Conservation (phyloP, 352 stramenopile genomes). For the Phytophthora crassamura region DNA sequence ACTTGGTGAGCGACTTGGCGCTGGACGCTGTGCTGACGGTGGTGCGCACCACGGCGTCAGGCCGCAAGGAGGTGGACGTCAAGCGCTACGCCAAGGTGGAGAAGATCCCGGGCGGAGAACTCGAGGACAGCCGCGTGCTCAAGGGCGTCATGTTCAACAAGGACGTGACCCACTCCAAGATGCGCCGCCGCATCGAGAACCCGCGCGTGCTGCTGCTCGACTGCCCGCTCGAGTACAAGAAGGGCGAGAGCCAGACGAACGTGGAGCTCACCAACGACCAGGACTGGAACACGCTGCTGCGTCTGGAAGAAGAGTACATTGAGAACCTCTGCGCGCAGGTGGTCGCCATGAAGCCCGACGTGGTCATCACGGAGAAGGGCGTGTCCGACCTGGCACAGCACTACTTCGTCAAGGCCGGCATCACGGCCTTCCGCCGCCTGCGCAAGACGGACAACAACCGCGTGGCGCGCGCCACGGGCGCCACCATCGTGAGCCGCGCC, state of each 20-base stretch:
- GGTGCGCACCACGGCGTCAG: slow-evolving; percentile 81
- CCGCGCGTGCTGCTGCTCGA: slow-evolving; percentile 98
- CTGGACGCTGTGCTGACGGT: slow-evolving; percentile 97
- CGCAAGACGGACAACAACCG: slow-evolving; percentile 99
- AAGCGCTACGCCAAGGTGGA: slow-evolving; percentile 99
- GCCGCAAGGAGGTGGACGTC: slow-evolving; percentile 97
- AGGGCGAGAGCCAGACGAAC: slow-evolving; percentile 97
- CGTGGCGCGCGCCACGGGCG: slow-evolving; percentile 95
- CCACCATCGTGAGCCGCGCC: slow-evolving; percentile 97
- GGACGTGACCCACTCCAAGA: slow-evolving; percentile 99
- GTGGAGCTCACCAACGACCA: slow-evolving; percentile 99
- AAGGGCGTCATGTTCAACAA: slow-evolving; percentile 99
- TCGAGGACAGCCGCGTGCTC: slow-evolving; percentile 95
- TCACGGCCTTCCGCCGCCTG: slow-evolving; percentile 98
- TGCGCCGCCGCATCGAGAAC: slow-evolving; percentile 98
- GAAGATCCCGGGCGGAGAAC: slow-evolving; percentile 98
- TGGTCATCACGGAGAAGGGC: slow-evolving; percentile 99
- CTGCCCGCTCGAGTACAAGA: slow-evolving; percentile 99
- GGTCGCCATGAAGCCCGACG: slow-evolving; percentile 98
- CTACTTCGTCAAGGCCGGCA: slow-evolving; percentile 99
- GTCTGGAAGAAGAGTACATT: slow-evolving; percentile 99
- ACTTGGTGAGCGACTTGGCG: slow-evolving; percentile 97
- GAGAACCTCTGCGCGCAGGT: slow-evolving; percentile 99
- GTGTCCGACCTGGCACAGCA: slow-evolving; percentile 99
- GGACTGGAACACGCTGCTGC: slow-evolving; percentile 98